Evolutionary conservation across 371 early-diverging fungal genomes (phyloP), one percentile per base, ranked within the genome.

Genomic region (Syncephalis fuscata): DNA sequence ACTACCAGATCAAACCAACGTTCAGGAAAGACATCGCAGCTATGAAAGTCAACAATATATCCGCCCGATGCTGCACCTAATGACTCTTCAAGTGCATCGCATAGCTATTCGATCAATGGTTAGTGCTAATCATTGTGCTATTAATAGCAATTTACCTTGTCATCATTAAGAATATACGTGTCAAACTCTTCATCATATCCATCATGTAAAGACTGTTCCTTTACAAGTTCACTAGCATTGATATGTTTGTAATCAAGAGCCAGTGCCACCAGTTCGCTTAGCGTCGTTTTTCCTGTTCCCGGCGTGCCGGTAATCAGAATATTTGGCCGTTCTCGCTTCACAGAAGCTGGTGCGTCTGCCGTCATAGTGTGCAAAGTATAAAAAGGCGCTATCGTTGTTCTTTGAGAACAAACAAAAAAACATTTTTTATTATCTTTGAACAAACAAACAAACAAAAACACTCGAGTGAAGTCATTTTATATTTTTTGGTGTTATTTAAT

Each of bases 261-360:
- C 51, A 71, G 62, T 0, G 86, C 80, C 21, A 90, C 66, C 71
- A 87, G 66, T 65, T 87, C 85, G 10, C 82, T 68, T 1, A 88
- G 77, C 0, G 96, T 95, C 0, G 99, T 91, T 59, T 99, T 99
- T 44, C 98, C 98, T 0, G 90, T 92, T 37, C 98, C 98, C 0
- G 98, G 98, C 1, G 98, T 97, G 20, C 99, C 99, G 1, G 98
- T 96, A 39, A 99, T 82, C 32, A 99, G 76, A 48, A 99, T 88
- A 60, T 88, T 91, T 40, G 88, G 88, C 20, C 65, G 55, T 39
- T 62, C 51, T 22, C 72, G 65, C n/a, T 17, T 17, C 42, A 42
- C 22, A 4, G 22, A 21, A 5, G 14, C 4, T 4, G 42, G 20
- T 7, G 17, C 42, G 22, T 4, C 15, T 7, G 42, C 42, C 7